These are phyloP conservation scores for Sphenostylis stenocarpa DNA, from an alignment of 306 rosid genomes.

Conservation along the genomic window DNA sequence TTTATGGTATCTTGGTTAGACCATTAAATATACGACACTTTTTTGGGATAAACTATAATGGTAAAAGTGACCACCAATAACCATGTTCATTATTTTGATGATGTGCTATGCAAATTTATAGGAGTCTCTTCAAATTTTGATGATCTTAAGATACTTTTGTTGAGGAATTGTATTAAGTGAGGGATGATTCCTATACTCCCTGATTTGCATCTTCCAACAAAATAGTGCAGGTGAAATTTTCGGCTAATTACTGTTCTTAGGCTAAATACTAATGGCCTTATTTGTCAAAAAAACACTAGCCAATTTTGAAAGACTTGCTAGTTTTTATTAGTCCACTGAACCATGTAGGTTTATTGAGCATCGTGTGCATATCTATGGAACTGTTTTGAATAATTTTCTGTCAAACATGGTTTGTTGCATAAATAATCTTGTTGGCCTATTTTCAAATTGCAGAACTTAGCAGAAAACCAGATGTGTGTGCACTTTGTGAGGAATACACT, in stretches of 20 bases:
- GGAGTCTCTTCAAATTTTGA: no score
- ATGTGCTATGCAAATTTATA: no score
- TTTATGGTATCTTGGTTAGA: no score
- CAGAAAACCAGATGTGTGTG: constrained; percentile 52
- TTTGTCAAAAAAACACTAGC: background rate
- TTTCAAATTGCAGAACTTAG: constrained; percentile 43
- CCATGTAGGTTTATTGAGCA: background rate
- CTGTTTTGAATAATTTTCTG: background rate
- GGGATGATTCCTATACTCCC: background rate
- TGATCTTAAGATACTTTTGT: no score
- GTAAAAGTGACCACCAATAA: no score
- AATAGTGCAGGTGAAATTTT: background rate
- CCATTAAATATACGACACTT: no score
- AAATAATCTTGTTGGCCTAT: constrained; percentile 4
- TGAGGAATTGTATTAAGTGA: background rate
- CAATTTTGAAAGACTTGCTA: background rate
- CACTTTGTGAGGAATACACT: constrained; percentile 76
- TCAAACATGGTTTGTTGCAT: background rate
- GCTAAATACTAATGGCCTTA: background rate
- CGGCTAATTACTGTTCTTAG: background rate
- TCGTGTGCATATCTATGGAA: background rate
- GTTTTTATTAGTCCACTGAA: background rate
- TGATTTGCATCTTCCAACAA: no score
- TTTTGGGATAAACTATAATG: no score
- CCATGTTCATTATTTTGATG: no score